A percentile compares a stretch with the other conserved stretches of the same genome.
Conservation (phyloP, 495 filamentous ascomycete species). For the Aspergillus biplanus region DNA sequence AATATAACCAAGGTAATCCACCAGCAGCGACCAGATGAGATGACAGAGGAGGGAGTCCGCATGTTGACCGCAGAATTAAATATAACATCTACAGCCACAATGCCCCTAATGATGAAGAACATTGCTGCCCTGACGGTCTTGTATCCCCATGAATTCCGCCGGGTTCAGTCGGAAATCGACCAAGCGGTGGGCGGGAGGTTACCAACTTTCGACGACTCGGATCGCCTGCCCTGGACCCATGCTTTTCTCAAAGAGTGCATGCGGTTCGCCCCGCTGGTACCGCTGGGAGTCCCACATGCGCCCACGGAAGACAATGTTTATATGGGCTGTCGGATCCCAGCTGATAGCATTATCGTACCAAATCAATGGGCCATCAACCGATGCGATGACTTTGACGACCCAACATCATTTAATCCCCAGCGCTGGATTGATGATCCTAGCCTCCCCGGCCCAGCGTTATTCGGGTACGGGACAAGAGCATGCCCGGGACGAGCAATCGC, state of each 20-base stretch:
- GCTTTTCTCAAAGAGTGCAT: conserved; percentile 63
- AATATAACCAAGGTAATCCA: background rate
- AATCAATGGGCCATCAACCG: conserved; percentile 46
- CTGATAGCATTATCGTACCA: conserved; percentile 50
- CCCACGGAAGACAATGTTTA: conserved; percentile 57
- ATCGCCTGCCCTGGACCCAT: conserved; percentile 49
- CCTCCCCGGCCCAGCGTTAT: conserved; percentile 50
- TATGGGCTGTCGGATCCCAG: conserved; percentile 57
- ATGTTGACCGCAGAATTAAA: conserved; percentile 5
- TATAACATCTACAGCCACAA: conserved; percentile 9
- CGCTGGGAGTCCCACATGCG: conserved; percentile 57
- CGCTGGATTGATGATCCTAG: conserved; percentile 40
- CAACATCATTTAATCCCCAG: conserved; percentile 43
- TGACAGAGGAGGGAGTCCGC: background rate
- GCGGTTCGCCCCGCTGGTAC: conserved; percentile 62
- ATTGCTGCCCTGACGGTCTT: conserved; percentile 24
- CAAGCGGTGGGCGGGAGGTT: conserved; percentile 41
- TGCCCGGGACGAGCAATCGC: conserved; percentile 55
- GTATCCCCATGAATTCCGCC: conserved; percentile 13
- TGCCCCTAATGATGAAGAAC: conserved; percentile 26
- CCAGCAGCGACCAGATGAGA: background rate
- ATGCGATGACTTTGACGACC: conserved; percentile 40
- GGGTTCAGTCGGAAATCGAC: conserved; percentile 31
- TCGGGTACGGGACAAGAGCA: conserved; percentile 62
- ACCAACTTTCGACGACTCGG: conserved; percentile 50